phyloP scores from a whole-genome alignment of 805 yeast genomes.

The Yamadazyma paraphyllophila region DNA sequence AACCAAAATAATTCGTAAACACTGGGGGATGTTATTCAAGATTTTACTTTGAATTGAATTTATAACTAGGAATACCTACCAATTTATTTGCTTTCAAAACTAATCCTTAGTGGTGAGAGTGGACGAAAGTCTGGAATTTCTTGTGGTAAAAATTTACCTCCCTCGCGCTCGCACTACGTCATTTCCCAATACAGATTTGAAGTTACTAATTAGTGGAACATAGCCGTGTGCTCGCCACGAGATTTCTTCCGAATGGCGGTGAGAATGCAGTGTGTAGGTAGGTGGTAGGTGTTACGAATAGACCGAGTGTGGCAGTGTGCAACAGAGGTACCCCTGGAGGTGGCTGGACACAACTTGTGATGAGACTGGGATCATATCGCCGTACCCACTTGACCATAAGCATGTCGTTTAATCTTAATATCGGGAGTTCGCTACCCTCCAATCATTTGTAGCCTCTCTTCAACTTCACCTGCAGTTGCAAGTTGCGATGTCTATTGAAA shows the following conservation, averaged over 20 bases:
- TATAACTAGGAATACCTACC: not conserved
- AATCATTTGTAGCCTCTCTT: no score
- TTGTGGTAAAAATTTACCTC: slow-evolving; percentile 1
- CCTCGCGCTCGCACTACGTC: slow-evolving; percentile 5
- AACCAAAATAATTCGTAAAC: not conserved
- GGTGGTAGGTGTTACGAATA: no score
- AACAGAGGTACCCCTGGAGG: no score
- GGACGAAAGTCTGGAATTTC: slow-evolving; percentile 7
- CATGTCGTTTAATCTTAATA: no score
- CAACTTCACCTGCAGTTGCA: no score
- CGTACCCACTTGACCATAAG: no score
- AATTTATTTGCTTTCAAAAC: not conserved
- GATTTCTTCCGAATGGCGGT: not conserved
- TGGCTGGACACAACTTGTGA: no score
- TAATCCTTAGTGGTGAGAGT: not conserved
- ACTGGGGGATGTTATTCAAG: no score
- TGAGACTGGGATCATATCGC: no score
- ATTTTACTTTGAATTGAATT: no score
- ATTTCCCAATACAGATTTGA: not conserved
- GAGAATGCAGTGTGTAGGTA: not conserved
- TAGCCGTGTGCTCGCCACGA: slow-evolving; percentile 1
- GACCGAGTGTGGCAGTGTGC: no score
- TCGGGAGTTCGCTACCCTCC: no score
- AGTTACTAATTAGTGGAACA: not conserved
- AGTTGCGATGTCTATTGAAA: not conserved